Percentiles rank a stretch among this genome's conserved stretches.
Conservation (phyloP, 257 asterid species). For the Perilla frutescens region DNA sequence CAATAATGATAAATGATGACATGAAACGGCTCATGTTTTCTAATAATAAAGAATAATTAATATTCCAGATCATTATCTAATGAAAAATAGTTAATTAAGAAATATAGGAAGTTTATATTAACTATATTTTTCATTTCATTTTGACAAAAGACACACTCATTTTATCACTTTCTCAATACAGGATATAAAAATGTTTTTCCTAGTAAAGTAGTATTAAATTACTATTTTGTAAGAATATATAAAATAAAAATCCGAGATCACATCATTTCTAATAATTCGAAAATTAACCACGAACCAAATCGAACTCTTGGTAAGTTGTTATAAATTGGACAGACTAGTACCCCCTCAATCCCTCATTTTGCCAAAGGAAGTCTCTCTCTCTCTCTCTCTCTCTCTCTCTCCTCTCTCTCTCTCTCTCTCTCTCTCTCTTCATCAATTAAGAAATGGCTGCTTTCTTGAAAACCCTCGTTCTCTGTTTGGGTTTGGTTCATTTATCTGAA, state of each 20-base stretch:
- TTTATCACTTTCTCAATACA: too few species aligned
- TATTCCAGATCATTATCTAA: not conserved
- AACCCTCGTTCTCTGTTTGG: constrained; percentile 35
- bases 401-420: not conserved
- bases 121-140: not conserved
- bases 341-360: not conserved
- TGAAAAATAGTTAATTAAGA: too few species aligned
- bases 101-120: too few species aligned
- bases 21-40: constrained; percentile 38
- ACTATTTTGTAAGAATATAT: too few species aligned
- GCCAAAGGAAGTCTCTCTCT: not conserved
- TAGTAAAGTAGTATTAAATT: too few species aligned
- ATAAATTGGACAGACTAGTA: constrained; percentile 25
- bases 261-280: too few species aligned
- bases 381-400: not conserved
- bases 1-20: constrained; percentile 26
- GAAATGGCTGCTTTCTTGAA: constrained; percentile 50
- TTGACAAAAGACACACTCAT: too few species aligned
- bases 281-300: too few species aligned
- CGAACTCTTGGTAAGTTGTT: not conserved
- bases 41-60: constrained; percentile 16
- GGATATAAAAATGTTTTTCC: too few species aligned
- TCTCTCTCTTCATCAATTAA: not conserved
- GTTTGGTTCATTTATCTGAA: constrained; percentile 39
- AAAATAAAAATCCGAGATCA: too few species aligned